A percentile compares a stretch with the other conserved stretches of the same genome.
Conservation (phyloP, 345 rosid genomes). For the Durio zibethinus region DNA sequence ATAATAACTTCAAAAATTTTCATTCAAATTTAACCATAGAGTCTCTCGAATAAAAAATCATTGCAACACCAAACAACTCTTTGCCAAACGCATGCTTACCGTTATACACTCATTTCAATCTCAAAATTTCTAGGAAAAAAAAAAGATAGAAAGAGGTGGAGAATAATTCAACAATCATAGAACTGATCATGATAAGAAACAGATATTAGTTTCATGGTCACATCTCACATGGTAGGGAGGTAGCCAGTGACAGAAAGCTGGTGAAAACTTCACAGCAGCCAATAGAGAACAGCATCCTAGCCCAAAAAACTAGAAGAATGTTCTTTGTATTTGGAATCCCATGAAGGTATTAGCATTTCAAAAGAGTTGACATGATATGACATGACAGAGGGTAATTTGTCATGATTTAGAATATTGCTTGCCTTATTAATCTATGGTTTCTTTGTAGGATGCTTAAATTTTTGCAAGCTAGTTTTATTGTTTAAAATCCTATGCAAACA, state of each 20-base stretch:
- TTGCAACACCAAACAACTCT: conserved; percentile 12
- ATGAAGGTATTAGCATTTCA: conserved; percentile 1
- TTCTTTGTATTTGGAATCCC: not conserved
- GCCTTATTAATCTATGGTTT: not conserved
- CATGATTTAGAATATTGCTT: not conserved
- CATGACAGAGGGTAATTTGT: not conserved
- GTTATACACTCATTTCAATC: not conserved
- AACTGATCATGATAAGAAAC: conserved; percentile 10
- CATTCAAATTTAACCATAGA: too few species aligned
- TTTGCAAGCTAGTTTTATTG: not conserved
- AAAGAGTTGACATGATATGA: conserved; percentile 9
- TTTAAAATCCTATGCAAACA: not conserved
- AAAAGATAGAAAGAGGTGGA: not conserved
- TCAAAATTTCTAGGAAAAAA: not conserved
- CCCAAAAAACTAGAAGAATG: conserved; percentile 14
- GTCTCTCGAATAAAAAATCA: too few species aligned
- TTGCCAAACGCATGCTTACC: conserved; percentile 11
- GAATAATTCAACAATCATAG: conserved; percentile 8
- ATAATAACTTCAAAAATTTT: too few species aligned
- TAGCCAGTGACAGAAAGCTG: conserved; percentile 17
- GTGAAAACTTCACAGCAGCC: not conserved
- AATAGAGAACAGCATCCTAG: conserved; percentile 10
- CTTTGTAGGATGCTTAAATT: not conserved
- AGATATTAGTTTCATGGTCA: conserved; percentile 2
- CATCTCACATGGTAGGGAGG: conserved; percentile 2